Evolutionary conservation across 2,329 filamentous ascomycete genomes (phyloP), one percentile per base, ranked within the genome.

Genomic region (Cadophora sp.): DNA sequence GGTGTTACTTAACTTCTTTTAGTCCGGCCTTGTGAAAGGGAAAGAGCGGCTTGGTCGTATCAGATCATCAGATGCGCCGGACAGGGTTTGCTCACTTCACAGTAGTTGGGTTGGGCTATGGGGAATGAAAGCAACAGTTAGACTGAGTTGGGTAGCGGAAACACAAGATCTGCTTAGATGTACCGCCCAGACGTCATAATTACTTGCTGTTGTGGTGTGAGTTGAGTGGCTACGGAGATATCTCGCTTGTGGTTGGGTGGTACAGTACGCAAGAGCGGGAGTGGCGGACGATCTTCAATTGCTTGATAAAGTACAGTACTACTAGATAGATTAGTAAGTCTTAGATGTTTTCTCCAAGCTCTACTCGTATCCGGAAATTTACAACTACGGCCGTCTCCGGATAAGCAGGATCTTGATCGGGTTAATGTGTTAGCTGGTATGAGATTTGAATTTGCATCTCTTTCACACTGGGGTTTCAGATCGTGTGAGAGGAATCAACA

Each of bases 251-350:
- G 50, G 24, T 30, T 53, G 24, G 41, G 11, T n/a, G 16, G n/a
- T 18, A 43, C 11, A 43, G 16, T 16, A 18, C n/a, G 24, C 51
- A 33, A 24, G 27, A 55, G 30, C 53, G 53, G 30, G 30, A 56
- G 53, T 39, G 33, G 53, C 53, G 53, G 51, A n/a, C 53, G 53
- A 56, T 56, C 53, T 39, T 39, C 33, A 39, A 39, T 56, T 56
- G 53, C 53, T 56, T 56, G 53, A 56, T 39, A 22, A 27, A 33
- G 24, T 24, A 3, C 8, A 9, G 30, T 13, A 39, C 36, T 30
- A 30, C 30, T 39, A 7, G 51, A 16, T 39, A 7, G 51, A 16
- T 56, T 56, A 22, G 18, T 56, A 58, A 41, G 55, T 16, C 55
- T 41, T 58, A 41, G 55, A 22, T 41, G 55, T 41, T 8, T 39